These are phyloP conservation scores for Lachancea fermentati DNA, from an alignment of 805 yeast species.

Conservation along the genomic window DNA sequence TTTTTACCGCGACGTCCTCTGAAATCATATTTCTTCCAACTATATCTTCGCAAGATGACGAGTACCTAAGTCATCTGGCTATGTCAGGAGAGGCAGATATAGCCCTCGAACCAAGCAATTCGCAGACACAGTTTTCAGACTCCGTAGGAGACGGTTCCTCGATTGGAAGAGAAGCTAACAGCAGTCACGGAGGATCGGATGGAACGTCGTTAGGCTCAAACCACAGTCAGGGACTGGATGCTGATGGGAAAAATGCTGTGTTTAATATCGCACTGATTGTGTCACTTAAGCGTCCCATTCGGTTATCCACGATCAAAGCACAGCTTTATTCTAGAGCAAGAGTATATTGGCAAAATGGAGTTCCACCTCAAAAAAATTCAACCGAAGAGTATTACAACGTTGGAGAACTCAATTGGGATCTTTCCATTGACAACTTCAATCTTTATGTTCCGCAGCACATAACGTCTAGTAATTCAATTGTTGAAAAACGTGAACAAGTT, in stretches of 20 bases:
- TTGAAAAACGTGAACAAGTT: conserved; percentile 19
- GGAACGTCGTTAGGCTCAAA: no score
- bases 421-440: conserved; percentile 39
- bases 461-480: conserved; percentile 18
- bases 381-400: conserved; percentile 44
- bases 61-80: conserved; percentile 18
- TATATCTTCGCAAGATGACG: conserved; percentile 25
- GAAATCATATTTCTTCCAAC: conserved; percentile 34
- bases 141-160: background rate
- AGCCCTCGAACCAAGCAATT: background rate
- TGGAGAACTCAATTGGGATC: conserved; percentile 45
- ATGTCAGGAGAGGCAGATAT: conserved; percentile 8
- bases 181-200: no score
- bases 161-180: no score
- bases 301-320: conserved; percentile 35
- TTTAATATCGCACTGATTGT: conserved; percentile 50
- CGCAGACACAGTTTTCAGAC: background rate
- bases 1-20: conserved; percentile 32
- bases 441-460: conserved; percentile 33
- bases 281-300: conserved; percentile 38
- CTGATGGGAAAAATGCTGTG: conserved; percentile 32
- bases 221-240: no score
- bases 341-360: conserved; percentile 50
- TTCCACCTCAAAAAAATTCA: conserved; percentile 41
- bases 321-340: conserved; percentile 41